A percentile compares a stretch with the other conserved stretches of the same genome.
Conservation (phyloP, 2,329 filamentous ascomycete species). For the Tolypocladium amazonense region DNA sequence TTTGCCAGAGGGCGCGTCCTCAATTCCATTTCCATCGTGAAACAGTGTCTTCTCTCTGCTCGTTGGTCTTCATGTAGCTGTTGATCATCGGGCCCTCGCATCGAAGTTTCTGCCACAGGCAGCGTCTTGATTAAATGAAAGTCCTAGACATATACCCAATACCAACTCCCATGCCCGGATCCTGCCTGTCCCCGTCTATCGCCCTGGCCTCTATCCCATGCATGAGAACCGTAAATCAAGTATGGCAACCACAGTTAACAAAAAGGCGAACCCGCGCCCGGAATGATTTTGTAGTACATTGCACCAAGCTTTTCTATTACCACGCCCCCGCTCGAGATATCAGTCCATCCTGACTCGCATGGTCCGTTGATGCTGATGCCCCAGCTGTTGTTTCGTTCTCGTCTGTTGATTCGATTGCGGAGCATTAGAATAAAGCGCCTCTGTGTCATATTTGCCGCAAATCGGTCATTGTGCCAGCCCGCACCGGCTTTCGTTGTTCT, state of each 20-base stretch:
- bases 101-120: constrained; percentile 4
- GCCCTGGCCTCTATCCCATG: neutral
- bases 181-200: neutral
- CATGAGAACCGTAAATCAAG: neutral
- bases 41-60: neutral
- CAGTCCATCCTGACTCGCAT: neutral
- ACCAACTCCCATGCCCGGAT: neutral
- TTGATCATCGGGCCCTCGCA: neutral
- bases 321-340: neutral
- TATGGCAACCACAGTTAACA: neutral
- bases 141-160: neutral
- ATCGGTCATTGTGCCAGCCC: neutral
- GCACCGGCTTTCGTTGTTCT: neutral
- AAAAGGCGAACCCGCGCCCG: neutral
- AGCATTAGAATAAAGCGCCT: neutral
- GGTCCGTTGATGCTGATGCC: neutral
- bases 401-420: neutral
- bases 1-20: too few species aligned
- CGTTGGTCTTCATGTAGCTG: neutral
- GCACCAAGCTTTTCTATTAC: neutral
- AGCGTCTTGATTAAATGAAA: constrained; percentile 1
- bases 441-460: neutral
- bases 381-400: neutral
- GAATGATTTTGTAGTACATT: neutral
- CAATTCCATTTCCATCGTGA: neutral